phyloP scores from a whole-genome alignment of 202 grass and related monocot genomes.

The Digitaria exilis region DNA sequence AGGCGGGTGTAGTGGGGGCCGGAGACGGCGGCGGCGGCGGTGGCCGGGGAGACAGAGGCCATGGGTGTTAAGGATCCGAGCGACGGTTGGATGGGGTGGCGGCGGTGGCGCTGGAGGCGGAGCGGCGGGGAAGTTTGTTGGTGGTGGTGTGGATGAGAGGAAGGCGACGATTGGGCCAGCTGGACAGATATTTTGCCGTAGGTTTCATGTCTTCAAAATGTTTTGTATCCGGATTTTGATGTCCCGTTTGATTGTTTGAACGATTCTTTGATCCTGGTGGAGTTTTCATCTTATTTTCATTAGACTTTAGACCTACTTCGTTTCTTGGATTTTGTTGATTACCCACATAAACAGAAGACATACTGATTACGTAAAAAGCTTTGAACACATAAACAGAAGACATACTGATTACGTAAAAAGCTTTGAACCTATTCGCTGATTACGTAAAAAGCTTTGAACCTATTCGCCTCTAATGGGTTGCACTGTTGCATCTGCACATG shows the following conservation, averaged over 20 bases:
- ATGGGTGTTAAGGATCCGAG: conserved; percentile 30
- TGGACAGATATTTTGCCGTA: conserved; percentile 20
- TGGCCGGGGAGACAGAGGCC: conserved; percentile 40
- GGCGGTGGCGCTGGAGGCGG: background rate
- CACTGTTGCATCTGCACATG: no score
- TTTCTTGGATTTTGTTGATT: no score
- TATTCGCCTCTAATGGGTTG: no score
- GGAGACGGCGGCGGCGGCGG: conserved; percentile 13
- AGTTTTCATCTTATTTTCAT: no score
- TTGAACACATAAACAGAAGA: no score
- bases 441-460: no score
- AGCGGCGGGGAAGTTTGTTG: background rate
- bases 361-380: no score
- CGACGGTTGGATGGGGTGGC: conserved; percentile 2
- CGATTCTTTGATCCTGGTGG: no score
- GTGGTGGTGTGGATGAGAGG: conserved; percentile 43
- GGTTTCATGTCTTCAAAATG: background rate
- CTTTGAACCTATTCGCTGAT: no score
- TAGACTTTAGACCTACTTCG: no score
- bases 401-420: no score
- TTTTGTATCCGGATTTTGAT: background rate
- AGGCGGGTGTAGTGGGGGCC: conserved; percentile 37
- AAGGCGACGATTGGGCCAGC: conserved; percentile 43
- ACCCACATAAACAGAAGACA: no score
- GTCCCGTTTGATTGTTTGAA: background rate